Conservation (phyloP, 2,329 filamentous ascomycete species). For the Fusarium continuum region DNA sequence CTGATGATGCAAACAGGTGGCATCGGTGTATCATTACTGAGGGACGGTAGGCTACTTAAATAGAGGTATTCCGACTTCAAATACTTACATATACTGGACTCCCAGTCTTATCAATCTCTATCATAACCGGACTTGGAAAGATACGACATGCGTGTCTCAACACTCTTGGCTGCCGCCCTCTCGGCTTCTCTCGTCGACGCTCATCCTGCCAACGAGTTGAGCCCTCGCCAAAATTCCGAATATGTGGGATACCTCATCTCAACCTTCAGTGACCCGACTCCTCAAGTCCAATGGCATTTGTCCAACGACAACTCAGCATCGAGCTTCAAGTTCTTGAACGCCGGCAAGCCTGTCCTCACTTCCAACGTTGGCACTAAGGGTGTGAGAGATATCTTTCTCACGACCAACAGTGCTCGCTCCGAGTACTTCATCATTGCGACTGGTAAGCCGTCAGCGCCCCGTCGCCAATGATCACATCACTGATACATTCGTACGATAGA, state of each 20-base stretch:
- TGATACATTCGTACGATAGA: constrained; percentile 36
- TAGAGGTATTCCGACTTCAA: neutral
- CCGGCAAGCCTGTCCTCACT: constrained; percentile 45
- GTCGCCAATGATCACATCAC: neutral
- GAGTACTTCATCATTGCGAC: constrained; percentile 50
- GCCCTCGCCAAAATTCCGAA: neutral
- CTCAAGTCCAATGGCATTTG: constrained; percentile 47
- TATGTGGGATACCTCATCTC: constrained; percentile 49
- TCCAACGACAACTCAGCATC: constrained; percentile 46
- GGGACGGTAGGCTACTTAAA: neutral
- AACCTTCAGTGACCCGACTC: constrained; percentile 48
- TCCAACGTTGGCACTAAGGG: constrained; percentile 49
- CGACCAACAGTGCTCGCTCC: constrained; percentile 47
- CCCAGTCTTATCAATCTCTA: neutral
- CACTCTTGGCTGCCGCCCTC: constrained; percentile 3
- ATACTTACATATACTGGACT: no score
- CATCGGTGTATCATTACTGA: neutral
- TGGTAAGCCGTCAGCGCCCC: constrained; percentile 30
- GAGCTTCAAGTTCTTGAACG: constrained; percentile 47
- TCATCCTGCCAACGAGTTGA: constrained; percentile 10
- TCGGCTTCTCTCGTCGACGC: constrained; percentile 9
- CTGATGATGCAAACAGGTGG: neutral
- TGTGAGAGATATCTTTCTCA: constrained; percentile 49
- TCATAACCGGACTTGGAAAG: neutral
- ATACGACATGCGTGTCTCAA: constrained; percentile 3